Percentiles rank a stretch among this genome's conserved stretches.
phyloP scores from a whole-genome alignment of 306 rosid species.

The Vicia faba region DNA sequence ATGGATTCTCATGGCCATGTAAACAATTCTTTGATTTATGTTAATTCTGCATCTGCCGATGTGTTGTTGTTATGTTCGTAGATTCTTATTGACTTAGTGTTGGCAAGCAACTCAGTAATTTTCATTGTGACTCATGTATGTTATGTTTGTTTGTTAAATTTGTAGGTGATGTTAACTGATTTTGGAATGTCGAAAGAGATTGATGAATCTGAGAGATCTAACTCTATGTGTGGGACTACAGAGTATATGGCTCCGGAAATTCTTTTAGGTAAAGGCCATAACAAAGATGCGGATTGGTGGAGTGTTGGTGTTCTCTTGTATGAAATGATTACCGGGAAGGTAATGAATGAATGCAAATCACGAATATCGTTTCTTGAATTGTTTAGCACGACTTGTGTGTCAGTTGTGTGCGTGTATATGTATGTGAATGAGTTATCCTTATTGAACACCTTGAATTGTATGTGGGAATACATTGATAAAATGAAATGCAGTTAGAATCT shows the following conservation, averaged over 20 bases:
- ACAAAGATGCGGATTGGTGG: slow-evolving; percentile 99
- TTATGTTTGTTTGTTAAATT: slow-evolving; percentile 5
- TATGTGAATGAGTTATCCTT: slow-evolving; percentile 8
- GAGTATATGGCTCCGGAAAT: slow-evolving; percentile 99
- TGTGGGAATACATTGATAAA: background rate
- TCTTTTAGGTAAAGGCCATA: slow-evolving; percentile 80
- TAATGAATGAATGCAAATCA: slow-evolving; percentile 35
- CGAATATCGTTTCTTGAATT: slow-evolving; percentile 6
- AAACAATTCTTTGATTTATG: slow-evolving; percentile 32
- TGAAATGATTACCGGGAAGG: slow-evolving; percentile 96
- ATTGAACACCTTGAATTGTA: slow-evolving; percentile 13
- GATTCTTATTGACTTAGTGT: no score
- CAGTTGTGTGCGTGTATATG: no score
- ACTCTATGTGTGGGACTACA: slow-evolving; percentile 92
- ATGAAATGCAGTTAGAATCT: background rate
- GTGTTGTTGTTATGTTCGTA: no score
- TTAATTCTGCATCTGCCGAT: no score
- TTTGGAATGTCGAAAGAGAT: slow-evolving; percentile 95
- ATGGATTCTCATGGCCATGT: slow-evolving; percentile 94
- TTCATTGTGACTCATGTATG: no score
- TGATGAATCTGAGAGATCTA: slow-evolving; percentile 78
- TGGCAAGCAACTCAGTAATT: background rate
- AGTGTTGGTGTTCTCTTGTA: slow-evolving; percentile 84
- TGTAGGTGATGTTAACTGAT: slow-evolving; percentile 91
- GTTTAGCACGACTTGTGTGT: background rate